Evolutionary conservation across 2,329 filamentous ascomycete species (phyloP).

Genomic region (Sarocladium brachiariae): DNA sequence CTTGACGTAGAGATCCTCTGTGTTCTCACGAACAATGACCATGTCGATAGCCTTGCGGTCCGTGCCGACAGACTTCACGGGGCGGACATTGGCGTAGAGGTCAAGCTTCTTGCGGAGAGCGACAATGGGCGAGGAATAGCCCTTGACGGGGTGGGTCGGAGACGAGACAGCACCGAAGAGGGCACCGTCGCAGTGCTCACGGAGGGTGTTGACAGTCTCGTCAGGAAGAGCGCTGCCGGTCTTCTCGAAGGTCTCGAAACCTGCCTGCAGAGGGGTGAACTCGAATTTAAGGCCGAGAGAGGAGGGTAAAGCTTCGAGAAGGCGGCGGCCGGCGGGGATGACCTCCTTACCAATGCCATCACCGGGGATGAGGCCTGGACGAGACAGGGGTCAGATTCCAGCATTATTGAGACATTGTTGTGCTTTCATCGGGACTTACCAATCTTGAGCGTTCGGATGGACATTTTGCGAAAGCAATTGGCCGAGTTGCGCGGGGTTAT

Average conservation of each 20-base stretch:
- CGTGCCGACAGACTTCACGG: constrained; percentile 75
- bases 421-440: constrained; percentile 23
- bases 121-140: constrained; percentile 95
- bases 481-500: neutral
- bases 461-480: constrained; percentile 25
- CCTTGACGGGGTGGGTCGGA: constrained; percentile 80
- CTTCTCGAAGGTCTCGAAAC: constrained; percentile 87
- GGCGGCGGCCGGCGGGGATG: constrained; percentile 84
- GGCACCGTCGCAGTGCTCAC: constrained; percentile 87
- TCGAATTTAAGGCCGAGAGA: constrained; percentile 90
- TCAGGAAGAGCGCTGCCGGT: constrained; percentile 86
- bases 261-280: constrained; percentile 88
- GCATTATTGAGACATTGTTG: too few relatives aligned
- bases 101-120: constrained; percentile 91
- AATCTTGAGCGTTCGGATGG: constrained; percentile 35
- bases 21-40: constrained; percentile 98
- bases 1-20: constrained; percentile 97
- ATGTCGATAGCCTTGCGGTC: constrained; percentile 73
- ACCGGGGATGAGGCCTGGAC: constrained; percentile 82
- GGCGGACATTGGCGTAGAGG: constrained; percentile 95
- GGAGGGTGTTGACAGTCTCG: constrained; percentile 81
- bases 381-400: neutral
- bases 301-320: constrained; percentile 88
- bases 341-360: constrained; percentile 98
- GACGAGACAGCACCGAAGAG: constrained; percentile 95